Evolutionary conservation across 345 rosid species (phyloP).

Genomic region (Acer saccharum): DNA sequence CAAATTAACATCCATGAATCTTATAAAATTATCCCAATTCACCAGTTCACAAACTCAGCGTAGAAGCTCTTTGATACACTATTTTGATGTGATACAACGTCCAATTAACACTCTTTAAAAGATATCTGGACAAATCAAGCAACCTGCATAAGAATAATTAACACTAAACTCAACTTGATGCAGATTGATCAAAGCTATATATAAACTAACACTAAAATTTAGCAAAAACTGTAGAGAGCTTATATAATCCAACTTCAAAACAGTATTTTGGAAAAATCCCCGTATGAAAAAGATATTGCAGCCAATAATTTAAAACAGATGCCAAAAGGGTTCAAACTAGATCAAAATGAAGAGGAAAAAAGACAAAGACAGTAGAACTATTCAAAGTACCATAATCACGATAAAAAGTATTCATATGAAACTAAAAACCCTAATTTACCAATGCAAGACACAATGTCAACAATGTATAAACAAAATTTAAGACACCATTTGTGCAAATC

Average conservation of each 20-base stretch:
- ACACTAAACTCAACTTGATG: neutral
- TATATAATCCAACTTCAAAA: neutral
- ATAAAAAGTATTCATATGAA: neutral
- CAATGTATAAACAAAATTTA: neutral
- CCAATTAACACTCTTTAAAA: neutral
- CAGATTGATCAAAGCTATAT: too few species aligned
- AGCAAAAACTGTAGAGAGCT: neutral
- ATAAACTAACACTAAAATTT: neutral
- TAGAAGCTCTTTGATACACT: neutral
- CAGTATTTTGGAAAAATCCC: neutral
- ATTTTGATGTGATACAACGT: constrained; percentile 1
- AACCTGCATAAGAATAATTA: constrained; percentile 23
- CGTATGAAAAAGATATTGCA: neutral
- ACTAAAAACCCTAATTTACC: neutral
- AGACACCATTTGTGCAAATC: neutral
- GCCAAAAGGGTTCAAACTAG: neutral
- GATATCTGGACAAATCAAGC: constrained; percentile 13
- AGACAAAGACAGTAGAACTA: neutral
- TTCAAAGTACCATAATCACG: neutral
- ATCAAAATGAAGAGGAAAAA: neutral
- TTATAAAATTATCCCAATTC: neutral
- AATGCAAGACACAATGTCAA: neutral
- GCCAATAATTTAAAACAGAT: neutral
- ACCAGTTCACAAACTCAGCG: constrained; percentile 1
- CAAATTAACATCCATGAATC: constrained; percentile 5